Conservation (phyloP, 1,139 yeast genomes). For the Taiozyma onychis region DNA sequence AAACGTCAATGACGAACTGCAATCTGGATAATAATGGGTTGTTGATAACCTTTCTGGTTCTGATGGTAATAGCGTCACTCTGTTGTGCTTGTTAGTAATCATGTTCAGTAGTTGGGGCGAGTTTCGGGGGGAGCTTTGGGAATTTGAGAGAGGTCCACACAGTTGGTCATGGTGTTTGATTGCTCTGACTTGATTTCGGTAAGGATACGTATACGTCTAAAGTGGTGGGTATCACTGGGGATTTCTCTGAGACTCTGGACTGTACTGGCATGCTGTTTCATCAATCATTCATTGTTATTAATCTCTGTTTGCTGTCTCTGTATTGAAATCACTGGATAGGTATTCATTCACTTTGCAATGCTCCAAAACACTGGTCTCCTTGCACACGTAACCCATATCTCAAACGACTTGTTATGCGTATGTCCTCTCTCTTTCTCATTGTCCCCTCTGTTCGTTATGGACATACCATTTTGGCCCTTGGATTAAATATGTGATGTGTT, state of each 20-base stretch:
- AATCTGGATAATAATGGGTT: constrained; percentile 99
- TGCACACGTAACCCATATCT: no score
- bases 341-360: no score
- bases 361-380: neutral
- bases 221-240: neutral
- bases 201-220: neutral
- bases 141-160: neutral
- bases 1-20: constrained; percentile 99
- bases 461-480: constrained; percentile 9
- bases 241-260: no score
- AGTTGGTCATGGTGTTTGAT: neutral
- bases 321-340: neutral
- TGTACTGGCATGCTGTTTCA: neutral
- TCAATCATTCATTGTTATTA: no score
- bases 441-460: neutral
- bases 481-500: neutral
- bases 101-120: neutral
- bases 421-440: neutral
- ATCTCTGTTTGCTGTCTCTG: neutral
- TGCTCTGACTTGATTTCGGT: neutral
- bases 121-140: no score
- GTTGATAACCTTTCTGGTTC: constrained; percentile 99
- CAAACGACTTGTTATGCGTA: no score
- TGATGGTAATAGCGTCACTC: constrained; percentile 96
- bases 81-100: constrained; percentile 17